phyloP scores from a whole-genome alignment of 345 rosid genomes.

The Bruguiera gymnorhiza region DNA sequence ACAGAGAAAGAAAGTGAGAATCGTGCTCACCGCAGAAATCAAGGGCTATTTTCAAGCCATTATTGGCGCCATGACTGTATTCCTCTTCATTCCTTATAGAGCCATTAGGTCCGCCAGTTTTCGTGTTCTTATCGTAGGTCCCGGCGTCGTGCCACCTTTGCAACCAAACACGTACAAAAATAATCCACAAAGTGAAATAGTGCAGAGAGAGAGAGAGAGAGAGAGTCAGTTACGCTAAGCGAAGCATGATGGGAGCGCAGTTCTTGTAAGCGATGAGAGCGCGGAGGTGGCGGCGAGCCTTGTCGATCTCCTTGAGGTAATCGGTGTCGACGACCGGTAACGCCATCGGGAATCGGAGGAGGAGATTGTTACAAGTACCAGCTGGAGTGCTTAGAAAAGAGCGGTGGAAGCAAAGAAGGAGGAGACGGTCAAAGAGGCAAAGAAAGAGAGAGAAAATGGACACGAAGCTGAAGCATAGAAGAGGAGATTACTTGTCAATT shows the following conservation, averaged over 20 bases:
- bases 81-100: conserved; percentile 88
- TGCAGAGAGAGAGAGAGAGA: background rate
- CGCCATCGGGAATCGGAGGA: conserved; percentile 49
- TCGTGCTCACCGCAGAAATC: conserved; percentile 62
- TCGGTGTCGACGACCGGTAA: conserved; percentile 69
- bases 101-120: conserved; percentile 93
- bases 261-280: conserved; percentile 74
- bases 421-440: background rate
- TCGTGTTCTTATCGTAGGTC: conserved; percentile 70
- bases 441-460: background rate
- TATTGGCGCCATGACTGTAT: conserved; percentile 64
- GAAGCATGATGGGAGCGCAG: conserved; percentile 97
- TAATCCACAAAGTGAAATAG: background rate
- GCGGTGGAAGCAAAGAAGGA: too few species aligned
- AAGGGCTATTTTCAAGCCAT: conserved; percentile 74
- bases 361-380: background rate
- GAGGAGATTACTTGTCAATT: too few species aligned
- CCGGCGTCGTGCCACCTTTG: conserved; percentile 98
- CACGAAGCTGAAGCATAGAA: too few species aligned
- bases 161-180: background rate
- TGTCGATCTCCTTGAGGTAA: conserved; percentile 75
- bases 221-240: conserved; percentile 60
- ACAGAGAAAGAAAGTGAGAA: background rate
- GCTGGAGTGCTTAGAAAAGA: too few species aligned
- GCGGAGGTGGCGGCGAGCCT: conserved; percentile 92